A percentile compares a stretch with the other conserved stretches of the same genome.
These are phyloP conservation scores for Phytophthora europaea DNA, from an alignment of 352 stramenopile genomes.

Conservation along the genomic window DNA sequence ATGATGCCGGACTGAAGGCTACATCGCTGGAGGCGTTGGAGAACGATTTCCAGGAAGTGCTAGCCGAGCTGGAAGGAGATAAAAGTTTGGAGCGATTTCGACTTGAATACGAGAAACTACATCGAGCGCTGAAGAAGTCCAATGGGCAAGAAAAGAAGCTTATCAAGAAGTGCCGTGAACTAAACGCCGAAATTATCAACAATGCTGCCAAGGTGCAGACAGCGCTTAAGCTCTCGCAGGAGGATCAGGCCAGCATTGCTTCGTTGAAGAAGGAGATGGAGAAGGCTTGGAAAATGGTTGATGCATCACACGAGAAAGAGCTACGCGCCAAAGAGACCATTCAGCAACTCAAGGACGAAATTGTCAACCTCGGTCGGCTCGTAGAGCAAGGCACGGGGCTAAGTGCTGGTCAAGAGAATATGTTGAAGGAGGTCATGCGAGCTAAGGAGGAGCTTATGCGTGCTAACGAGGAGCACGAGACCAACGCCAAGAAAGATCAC, in stretches of 20 bases:
- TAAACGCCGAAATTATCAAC: slow-evolving; percentile 97
- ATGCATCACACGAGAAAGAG: slow-evolving; percentile 96
- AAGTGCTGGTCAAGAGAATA: slow-evolving; percentile 94
- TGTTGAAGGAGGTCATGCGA: slow-evolving; percentile 92
- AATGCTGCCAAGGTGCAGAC: slow-evolving; percentile 97
- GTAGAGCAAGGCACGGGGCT: slow-evolving; percentile 95
- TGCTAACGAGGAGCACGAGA: slow-evolving; percentile 87
- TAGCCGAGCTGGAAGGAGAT: slow-evolving; percentile 93
- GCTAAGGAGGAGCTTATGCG: slow-evolving; percentile 92
- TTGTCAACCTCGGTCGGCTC: slow-evolving; percentile 95
- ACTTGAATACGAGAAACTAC: slow-evolving; percentile 97
- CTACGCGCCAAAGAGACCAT: slow-evolving; percentile 96
- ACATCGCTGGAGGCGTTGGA: slow-evolving; percentile 90
- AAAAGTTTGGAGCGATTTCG: slow-evolving; percentile 95
- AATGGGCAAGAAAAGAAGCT: slow-evolving; percentile 96
- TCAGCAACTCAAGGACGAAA: slow-evolving; percentile 96
- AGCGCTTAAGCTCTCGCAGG: slow-evolving; percentile 95
- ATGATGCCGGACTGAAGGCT: slow-evolving; percentile 60
- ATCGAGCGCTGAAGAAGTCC: slow-evolving; percentile 94
- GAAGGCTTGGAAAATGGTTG: slow-evolving; percentile 95
- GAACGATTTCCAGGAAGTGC: slow-evolving; percentile 95
- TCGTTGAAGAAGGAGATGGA: slow-evolving; percentile 98
- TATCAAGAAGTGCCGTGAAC: slow-evolving; percentile 96
- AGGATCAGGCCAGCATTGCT: slow-evolving; percentile 94
- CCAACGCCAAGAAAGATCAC: slow-evolving; percentile 84